Base-by-base conservation (phyloP, 495 filamentous ascomycete species). In the Xylaria bambusicola region DNA sequence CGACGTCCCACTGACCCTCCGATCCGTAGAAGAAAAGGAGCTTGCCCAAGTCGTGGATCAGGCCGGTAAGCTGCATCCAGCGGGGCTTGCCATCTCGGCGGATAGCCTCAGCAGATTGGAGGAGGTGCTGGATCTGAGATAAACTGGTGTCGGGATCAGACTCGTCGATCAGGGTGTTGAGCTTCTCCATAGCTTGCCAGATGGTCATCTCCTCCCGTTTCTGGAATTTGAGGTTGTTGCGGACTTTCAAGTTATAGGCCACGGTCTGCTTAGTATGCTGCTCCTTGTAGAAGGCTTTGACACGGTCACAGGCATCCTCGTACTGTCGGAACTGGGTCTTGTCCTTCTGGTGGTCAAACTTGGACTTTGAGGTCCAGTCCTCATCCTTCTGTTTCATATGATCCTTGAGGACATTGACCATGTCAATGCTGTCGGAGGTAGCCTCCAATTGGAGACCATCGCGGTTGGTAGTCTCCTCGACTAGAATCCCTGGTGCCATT, bases 1-100 rank as follows among this genome's bases (percentile, higher is more conserved):
- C 91, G 13, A 95, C 90, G 66, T 94, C 92, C 92, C 92, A 95
- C 70, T 96, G 92, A 46, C 92, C 91, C 57, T 87, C 73, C 9
- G 87, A 89, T 50, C 84, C 87, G 72, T 86, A 90, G 75, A 94
- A 92, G 80, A 85, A 93, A 31, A 95, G 83, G 15, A 95, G 81
- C 74, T 95, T 96, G 62, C 92, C 92, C 13, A 95, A 80, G 62
- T 95, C 92, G 72, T 96, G 92, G 62, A 96, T 88, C n/a, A 95
- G 80, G 1, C 92, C 91, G 0, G 86, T 89, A 20, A 95, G 75
- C 71, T 95, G 92, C 89, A 95, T 93, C 92, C 92, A 96, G 33
- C 89, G 81, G 6, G 92, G 92, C 77, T 95, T 94, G 63, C 91
- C 90, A 66, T 94, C 92, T 38, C 88, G 84, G 17, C 90, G 85